Conservation (phyloP, 352 stramenopile genomes). For the Globisporangium nunn region DNA sequence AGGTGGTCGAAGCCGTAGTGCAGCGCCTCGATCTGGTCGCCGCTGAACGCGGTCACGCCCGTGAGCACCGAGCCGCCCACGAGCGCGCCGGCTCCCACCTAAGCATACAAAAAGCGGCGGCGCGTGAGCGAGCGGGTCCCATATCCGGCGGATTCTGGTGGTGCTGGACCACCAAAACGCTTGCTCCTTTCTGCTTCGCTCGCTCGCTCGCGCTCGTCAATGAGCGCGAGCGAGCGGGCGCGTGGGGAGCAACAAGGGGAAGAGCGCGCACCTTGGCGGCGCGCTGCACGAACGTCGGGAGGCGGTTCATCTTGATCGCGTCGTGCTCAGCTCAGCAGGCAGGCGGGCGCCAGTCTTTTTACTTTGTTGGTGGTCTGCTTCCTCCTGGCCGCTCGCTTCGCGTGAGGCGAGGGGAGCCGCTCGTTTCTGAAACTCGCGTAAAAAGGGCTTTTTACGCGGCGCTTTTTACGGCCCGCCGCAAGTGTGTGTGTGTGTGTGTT, state of each 20-base stretch:
- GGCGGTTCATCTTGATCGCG: constrained; percentile 54
- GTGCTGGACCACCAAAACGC: not conserved
- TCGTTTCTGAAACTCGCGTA: not conserved
- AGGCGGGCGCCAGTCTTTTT: constrained; percentile 30
- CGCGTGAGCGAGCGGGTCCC: not conserved
- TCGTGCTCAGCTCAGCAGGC: not conserved
- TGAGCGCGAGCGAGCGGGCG: not conserved
- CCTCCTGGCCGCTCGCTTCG: constrained; percentile 10
- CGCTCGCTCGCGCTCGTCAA: not conserved
- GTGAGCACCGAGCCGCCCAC: constrained; percentile 73
- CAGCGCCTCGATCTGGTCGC: constrained; percentile 81
- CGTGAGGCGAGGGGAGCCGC: not conserved
- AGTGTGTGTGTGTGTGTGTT: too few species aligned
- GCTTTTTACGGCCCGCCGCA: too few species aligned
- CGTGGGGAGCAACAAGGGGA: not conserved
- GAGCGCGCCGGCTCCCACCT: constrained; percentile 63
- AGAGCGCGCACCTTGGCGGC: constrained; percentile 51
- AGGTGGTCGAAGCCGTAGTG: constrained; percentile 88
- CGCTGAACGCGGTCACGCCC: constrained; percentile 74
- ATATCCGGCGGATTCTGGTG: not conserved
- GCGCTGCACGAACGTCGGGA: constrained; percentile 61
- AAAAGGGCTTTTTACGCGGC: not conserved
- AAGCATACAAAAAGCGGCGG: not conserved
- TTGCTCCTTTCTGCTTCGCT: not conserved
- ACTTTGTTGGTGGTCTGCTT: constrained; percentile 28